Evolutionary conservation across 768 basidiomycete genomes (phyloP).

Genomic region (Boletus barrowsii): DNA sequence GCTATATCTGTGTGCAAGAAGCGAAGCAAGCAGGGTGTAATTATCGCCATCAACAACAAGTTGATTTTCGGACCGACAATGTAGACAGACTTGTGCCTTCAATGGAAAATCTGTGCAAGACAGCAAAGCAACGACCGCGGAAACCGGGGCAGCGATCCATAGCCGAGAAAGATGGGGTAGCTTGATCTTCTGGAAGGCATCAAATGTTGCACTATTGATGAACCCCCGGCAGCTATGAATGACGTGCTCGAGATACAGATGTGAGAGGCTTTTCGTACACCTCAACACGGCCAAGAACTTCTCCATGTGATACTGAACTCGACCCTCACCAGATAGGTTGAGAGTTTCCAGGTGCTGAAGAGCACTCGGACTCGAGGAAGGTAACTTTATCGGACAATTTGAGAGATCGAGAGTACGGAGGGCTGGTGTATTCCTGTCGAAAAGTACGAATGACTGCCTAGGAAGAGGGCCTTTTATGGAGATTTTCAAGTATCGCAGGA

Average conservation of each 20-base stretch:
- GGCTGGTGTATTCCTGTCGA: no score
- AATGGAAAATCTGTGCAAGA: constrained; percentile 2
- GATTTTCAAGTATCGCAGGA: no score
- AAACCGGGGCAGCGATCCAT: background rate
- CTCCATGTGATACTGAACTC: constrained; percentile 24
- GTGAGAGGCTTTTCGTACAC: constrained; percentile 32
- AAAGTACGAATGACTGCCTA: no score
- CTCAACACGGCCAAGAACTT: constrained; percentile 33
- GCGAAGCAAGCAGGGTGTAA: background rate
- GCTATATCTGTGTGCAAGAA: background rate
- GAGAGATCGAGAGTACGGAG: no score
- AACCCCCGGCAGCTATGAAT: constrained; percentile 15
- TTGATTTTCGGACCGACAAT: background rate
- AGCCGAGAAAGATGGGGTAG: constrained; percentile 7
- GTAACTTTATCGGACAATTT: no score
- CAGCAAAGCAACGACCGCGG: constrained; percentile 1
- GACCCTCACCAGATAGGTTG: no score
- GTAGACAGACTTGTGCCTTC: background rate
- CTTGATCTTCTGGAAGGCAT: background rate
- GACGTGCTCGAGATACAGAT: constrained; percentile 33
- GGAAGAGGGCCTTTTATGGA: no score
- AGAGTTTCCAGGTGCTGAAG: no score
- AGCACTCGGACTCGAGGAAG: no score
- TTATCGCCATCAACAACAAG: background rate
- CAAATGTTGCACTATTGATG: background rate